Evolutionary conservation across 2,329 filamentous ascomycete genomes (phyloP).

Genomic region (Claviceps maximensis): DNA sequence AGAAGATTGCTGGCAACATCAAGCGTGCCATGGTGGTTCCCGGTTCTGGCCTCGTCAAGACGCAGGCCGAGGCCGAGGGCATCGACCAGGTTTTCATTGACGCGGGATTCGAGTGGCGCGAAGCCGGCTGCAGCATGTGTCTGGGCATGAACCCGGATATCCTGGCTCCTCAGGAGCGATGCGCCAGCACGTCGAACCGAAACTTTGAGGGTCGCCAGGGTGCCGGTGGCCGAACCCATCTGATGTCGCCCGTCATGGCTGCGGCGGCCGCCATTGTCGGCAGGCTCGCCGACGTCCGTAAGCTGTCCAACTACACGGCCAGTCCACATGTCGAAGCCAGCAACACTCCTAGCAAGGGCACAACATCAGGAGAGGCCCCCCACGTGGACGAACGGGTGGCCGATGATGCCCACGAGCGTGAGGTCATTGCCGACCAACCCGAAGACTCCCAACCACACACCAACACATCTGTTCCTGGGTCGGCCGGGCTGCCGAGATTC

Average conservation of each 20-base stretch:
- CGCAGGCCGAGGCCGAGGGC: slow-evolving; percentile 79
- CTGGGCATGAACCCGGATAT: slow-evolving; percentile 99
- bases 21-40: slow-evolving; percentile 95
- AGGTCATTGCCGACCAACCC: slow-evolving; percentile 42
- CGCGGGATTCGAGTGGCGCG: slow-evolving; percentile 94
- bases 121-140: slow-evolving; percentile 98
- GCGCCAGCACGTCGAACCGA: slow-evolving; percentile 89
- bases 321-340: slow-evolving; percentile 47
- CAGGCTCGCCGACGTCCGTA: slow-evolving; percentile 83
- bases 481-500: slow-evolving; percentile 70
- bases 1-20: slow-evolving; percentile 74
- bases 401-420: slow-evolving; percentile 37
- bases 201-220: slow-evolving; percentile 97
- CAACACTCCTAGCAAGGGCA: slow-evolving; percentile 16
- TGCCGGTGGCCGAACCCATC: slow-evolving; percentile 76
- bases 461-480: slow-evolving; percentile 39
- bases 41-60: slow-evolving; percentile 87
- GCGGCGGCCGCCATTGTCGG: slow-evolving; percentile 81
- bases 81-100: slow-evolving; percentile 85
- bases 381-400: slow-evolving; percentile 40
- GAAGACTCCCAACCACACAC: slow-evolving; percentile 52
- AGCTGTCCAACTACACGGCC: slow-evolving; percentile 50
- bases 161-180: slow-evolving; percentile 79
- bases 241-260: slow-evolving; percentile 96
- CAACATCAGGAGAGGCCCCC: slow-evolving; percentile 28